These are phyloP conservation scores for Kwoniella dejecticola DNA, from an alignment of 768 basidiomycete genomes.

Conservation along the genomic window DNA sequence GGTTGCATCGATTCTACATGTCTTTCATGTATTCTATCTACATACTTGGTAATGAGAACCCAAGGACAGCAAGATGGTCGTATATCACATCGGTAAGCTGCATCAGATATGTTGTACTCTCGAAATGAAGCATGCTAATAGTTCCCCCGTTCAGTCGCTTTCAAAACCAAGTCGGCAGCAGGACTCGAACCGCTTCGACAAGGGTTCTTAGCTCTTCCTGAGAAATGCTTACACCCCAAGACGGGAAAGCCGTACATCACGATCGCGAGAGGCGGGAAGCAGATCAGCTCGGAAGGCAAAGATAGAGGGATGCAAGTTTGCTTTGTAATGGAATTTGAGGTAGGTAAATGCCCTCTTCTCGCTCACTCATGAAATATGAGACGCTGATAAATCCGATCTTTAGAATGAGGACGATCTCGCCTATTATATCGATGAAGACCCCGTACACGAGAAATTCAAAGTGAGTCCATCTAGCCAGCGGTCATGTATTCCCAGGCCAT, in stretches of 20 bases:
- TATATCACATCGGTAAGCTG: constrained; percentile 24
- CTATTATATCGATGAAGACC: constrained; percentile 45
- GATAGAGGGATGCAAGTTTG: constrained; percentile 43
- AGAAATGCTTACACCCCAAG: constrained; percentile 27
- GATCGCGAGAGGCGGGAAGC: constrained; percentile 42
- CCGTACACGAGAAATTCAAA: constrained; percentile 49
- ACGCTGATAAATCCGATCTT: not conserved
- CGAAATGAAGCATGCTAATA: not conserved
- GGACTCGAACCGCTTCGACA: constrained; percentile 30
- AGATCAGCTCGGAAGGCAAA: constrained; percentile 41
- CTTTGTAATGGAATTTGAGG: constrained; percentile 48
- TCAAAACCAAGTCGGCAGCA: constrained; percentile 17
- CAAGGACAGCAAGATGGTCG: constrained; percentile 12
- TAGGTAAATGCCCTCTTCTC: constrained; percentile 19
- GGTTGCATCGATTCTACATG: not conserved
- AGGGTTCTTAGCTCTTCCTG: constrained; percentile 40
- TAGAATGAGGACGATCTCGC: constrained; percentile 34
- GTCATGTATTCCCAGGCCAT: not conserved
- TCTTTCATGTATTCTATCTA: not conserved
- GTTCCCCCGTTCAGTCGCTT: constrained; percentile 10
- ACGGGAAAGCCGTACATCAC: constrained; percentile 33
- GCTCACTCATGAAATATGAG: not conserved
- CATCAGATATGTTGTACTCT: not conserved
- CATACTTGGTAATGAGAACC: not conserved
- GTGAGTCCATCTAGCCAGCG: constrained; percentile 26